Conservation (phyloP, 305 asterid species). For the Fraxinus sp. region DNA sequence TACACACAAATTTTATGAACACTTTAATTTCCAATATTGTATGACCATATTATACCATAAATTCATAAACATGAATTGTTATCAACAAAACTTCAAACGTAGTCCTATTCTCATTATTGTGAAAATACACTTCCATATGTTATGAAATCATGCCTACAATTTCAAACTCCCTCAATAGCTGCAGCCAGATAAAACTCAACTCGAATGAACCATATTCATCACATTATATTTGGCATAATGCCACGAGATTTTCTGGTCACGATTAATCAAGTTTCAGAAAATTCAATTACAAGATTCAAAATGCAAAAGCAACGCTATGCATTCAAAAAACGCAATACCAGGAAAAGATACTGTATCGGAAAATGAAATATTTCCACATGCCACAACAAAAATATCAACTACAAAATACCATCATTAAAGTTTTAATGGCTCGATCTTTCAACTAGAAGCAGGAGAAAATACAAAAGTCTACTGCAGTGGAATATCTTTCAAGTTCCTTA, state of each 20-base stretch:
- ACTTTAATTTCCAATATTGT: not conserved
- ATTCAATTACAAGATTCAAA: not conserved
- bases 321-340: not conserved
- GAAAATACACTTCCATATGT: too few species aligned
- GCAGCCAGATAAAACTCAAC: not conserved
- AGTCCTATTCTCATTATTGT: not conserved
- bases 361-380: not conserved
- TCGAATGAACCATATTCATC: not conserved
- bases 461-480: not conserved
- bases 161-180: too few species aligned
- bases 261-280: not conserved
- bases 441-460: slow-evolving; percentile 8
- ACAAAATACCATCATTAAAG: not conserved
- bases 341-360: not conserved
- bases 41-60: not conserved
- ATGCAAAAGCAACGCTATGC: not conserved
- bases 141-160: not conserved
- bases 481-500: not conserved
- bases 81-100: not conserved
- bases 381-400: not conserved
- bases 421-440: not conserved
- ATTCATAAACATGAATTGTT: not conserved
- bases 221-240: not conserved
- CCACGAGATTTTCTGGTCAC: not conserved
- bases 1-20: too few species aligned